Conservation (phyloP, 306 rosid species). For the Astragalus glycyphyllos region DNA sequence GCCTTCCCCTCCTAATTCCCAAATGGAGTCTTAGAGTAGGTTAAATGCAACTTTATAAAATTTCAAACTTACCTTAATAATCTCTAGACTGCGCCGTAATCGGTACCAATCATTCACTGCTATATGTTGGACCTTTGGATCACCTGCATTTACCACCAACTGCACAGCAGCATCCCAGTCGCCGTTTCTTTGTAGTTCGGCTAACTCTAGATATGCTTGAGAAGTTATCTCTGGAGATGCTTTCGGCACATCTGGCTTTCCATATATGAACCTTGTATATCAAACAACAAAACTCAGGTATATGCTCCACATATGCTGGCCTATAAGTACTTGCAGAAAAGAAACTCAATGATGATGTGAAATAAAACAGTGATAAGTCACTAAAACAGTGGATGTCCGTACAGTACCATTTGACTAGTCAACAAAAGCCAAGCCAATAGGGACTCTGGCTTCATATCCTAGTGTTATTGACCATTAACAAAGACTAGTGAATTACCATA, state of each 20-base stretch:
- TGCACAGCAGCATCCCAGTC: constrained; percentile 91
- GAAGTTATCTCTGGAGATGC: constrained; percentile 70
- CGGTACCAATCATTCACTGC: constrained; percentile 86
- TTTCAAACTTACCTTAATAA: constrained; percentile 67
- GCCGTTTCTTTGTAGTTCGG: constrained; percentile 62
- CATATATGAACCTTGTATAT: constrained; percentile 74
- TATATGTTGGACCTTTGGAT: constrained; percentile 70
- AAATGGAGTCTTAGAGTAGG: background rate
- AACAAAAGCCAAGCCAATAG: constrained; percentile 18
- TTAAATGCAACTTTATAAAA: constrained; percentile 28
- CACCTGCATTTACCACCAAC: constrained; percentile 88
- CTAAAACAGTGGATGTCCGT: constrained; percentile 25
- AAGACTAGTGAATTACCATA: constrained; percentile 26
- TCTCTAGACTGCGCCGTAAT: constrained; percentile 86
- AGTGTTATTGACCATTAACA: background rate
- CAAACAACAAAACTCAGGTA: constrained; percentile 27
- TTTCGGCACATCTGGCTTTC: constrained; percentile 94
- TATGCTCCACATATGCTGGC: constrained; percentile 21
- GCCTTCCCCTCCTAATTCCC: no score
- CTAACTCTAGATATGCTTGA: constrained; percentile 66
- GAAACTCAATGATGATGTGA: constrained; percentile 20
- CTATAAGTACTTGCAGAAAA: constrained; percentile 27
- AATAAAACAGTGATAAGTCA: constrained; percentile 30
- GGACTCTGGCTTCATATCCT: constrained; percentile 23
- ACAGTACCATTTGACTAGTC: constrained; percentile 22